These are phyloP conservation scores for Mucor piriformis DNA, from an alignment of 371 early-diverging fungal genomes.

Conservation along the genomic window DNA sequence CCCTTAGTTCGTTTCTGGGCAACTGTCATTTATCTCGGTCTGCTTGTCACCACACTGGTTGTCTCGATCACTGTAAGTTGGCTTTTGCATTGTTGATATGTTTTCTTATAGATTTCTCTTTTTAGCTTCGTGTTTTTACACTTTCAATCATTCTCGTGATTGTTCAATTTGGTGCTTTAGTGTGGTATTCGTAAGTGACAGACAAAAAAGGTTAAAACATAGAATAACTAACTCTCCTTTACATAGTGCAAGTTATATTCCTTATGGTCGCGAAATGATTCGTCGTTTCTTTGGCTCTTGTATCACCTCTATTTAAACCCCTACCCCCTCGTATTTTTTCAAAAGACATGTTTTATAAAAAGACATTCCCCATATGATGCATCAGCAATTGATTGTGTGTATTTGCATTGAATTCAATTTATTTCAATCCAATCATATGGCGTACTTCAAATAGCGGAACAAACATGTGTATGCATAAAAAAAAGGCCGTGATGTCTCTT, in stretches of 20 bases:
- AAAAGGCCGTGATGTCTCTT: no score
- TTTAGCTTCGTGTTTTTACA: conserved; percentile 11
- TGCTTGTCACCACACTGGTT: conserved; percentile 35
- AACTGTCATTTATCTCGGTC: conserved; percentile 35
- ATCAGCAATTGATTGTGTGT: no score
- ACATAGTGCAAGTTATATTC: conserved; percentile 54
- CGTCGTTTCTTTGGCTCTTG: conserved; percentile 51
- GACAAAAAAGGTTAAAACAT: background rate
- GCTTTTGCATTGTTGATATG: background rate
- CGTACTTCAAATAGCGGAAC: no score
- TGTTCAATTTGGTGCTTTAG: conserved; percentile 82
- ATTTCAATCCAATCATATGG: no score
- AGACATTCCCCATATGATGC: no score
- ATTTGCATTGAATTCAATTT: no score
- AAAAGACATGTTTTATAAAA: no score
- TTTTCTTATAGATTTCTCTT: background rate
- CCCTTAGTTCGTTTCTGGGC: conserved; percentile 47
- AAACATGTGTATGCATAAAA: no score
- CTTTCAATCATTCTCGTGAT: conserved; percentile 78
- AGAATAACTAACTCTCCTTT: background rate
- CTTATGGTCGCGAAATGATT: conserved; percentile 55
- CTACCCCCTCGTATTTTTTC: no score
- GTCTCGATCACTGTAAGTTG: conserved; percentile 38
- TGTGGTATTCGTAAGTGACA: conserved; percentile 79
- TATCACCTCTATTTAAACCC: conserved; percentile 48